Conservation (phyloP, 2,329 filamentous ascomycete genomes). For the Penicillium sp. region DNA sequence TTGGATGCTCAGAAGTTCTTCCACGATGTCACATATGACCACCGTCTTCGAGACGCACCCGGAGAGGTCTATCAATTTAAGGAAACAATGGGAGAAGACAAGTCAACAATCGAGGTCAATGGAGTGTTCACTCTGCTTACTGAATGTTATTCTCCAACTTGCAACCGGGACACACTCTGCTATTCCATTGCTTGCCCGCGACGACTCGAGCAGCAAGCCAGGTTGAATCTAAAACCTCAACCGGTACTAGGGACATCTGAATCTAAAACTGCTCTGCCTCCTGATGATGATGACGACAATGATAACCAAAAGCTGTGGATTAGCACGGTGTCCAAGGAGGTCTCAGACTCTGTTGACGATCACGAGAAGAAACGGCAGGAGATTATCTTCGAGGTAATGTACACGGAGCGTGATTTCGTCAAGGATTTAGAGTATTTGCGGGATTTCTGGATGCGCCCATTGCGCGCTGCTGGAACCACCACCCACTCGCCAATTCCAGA, state of each 20-base stretch:
- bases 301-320: constrained; percentile 99
- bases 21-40: constrained; percentile 97
- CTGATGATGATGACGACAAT: constrained; percentile 72
- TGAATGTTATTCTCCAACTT: constrained; percentile 97
- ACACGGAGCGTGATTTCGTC: constrained; percentile 97
- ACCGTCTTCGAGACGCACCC: constrained; percentile 87
- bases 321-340: constrained; percentile 92
- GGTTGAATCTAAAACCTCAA: constrained; percentile 88
- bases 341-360: constrained; percentile 85
- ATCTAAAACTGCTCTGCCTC: constrained; percentile 65
- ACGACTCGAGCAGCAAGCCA: constrained; percentile 88
- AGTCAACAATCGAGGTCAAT: constrained; percentile 71
- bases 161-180: constrained; percentile 89
- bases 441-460: constrained; percentile 96
- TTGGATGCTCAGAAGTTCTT: constrained; percentile 98
- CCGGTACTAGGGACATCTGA: constrained; percentile 75
- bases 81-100: constrained; percentile 80
- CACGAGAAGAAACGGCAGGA: constrained; percentile 96
- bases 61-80: constrained; percentile 96
- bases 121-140: constrained; percentile 95
- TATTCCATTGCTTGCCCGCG: constrained; percentile 97
- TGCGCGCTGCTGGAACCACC: constrained; percentile 67
- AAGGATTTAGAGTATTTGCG: constrained; percentile 97
- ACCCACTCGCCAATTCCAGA: constrained; percentile 81
- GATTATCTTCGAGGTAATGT: constrained; percentile 97